Evolutionary conservation across 306 rosid genomes (phyloP).

Genomic region (Echinosophora koreensis): DNA sequence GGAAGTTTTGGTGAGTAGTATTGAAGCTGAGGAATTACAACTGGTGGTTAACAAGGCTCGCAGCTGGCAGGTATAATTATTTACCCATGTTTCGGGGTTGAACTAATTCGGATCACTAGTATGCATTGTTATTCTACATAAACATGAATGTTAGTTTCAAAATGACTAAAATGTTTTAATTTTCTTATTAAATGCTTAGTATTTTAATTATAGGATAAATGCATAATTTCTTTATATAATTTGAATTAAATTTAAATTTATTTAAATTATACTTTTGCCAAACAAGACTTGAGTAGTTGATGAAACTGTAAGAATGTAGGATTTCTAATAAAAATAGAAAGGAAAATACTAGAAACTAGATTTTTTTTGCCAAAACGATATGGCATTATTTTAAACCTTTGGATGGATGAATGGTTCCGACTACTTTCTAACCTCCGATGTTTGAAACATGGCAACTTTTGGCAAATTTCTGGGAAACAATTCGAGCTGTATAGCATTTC

Average conservation of each 20-base stretch:
- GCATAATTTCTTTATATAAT: too few relatives aligned
- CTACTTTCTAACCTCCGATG: too few relatives aligned
- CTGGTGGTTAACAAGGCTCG: conserved; percentile 55
- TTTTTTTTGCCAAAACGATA: too few relatives aligned
- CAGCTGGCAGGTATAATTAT: conserved; percentile 78
- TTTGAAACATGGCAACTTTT: too few relatives aligned
- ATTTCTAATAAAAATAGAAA: too few relatives aligned
- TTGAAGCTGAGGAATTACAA: conserved; percentile 55
- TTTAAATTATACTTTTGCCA: not conserved
- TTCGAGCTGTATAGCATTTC: too few relatives aligned
- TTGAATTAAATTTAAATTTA: too few relatives aligned
- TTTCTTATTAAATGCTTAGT: not conserved
- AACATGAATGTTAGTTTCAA: not conserved
- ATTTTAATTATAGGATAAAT: conserved; percentile 11
- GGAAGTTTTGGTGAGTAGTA: conserved; percentile 54
- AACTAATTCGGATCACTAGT: conserved; percentile 18
- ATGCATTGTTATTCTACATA: not conserved
- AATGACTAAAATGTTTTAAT: not conserved
- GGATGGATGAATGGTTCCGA: too few relatives aligned
- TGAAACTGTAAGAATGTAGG: not conserved
- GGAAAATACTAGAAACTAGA: too few relatives aligned
- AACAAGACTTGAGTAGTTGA: too few relatives aligned
- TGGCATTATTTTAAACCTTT: too few relatives aligned
- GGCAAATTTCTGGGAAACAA: too few relatives aligned
- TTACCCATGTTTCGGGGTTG: not conserved